A percentile compares a stretch with the other conserved stretches of the same genome.
These are phyloP conservation scores for Paramecium biaurelia DNA, from an alignment of 73 alveolate genomes.

Conservation along the genomic window DNA sequence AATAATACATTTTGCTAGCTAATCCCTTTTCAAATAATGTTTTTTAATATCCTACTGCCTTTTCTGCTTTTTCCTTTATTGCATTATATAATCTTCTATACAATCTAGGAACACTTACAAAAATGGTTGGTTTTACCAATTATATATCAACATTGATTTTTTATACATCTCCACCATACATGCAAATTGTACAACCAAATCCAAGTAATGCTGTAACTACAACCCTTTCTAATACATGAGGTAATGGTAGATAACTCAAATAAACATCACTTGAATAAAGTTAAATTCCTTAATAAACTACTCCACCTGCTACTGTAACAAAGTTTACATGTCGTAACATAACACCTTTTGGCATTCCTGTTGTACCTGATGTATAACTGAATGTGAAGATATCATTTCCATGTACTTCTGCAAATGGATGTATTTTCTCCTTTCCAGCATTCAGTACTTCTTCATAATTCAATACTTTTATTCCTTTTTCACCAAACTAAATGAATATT, in stretches of 20 bases:
- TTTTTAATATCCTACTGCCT: conserved; percentile 72
- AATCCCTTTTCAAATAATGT: conserved; percentile 80
- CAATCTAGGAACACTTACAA: conserved; percentile 98
- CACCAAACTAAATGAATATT: background rate
- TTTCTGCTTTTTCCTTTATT: conserved; percentile 71
- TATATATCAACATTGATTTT: conserved; percentile 85
- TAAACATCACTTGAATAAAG: conserved; percentile 73
- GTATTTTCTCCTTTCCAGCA: background rate
- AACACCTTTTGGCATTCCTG: conserved; percentile 93
- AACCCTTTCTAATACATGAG: conserved; percentile 89
- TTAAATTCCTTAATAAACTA: conserved; percentile 48
- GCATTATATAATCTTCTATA: conserved; percentile 86
- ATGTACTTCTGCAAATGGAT: background rate
- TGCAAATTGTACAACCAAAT: conserved; percentile 82
- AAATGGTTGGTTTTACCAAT: conserved; percentile 92
- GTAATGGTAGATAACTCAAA: conserved; percentile 86
- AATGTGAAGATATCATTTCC: conserved; percentile 59
- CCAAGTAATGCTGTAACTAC: conserved; percentile 57
- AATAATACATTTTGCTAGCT: conserved; percentile 64
- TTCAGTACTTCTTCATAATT: conserved; percentile 11
- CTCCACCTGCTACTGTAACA: conserved; percentile 61
- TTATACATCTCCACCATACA: conserved; percentile 86
- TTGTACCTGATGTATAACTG: conserved; percentile 90
- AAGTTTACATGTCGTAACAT: conserved; percentile 76
- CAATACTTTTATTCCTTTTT: conserved; percentile 34